Base-by-base conservation (phyloP, 2,329 filamentous ascomycete genomes). In the Colletotrichum sidae region DNA sequence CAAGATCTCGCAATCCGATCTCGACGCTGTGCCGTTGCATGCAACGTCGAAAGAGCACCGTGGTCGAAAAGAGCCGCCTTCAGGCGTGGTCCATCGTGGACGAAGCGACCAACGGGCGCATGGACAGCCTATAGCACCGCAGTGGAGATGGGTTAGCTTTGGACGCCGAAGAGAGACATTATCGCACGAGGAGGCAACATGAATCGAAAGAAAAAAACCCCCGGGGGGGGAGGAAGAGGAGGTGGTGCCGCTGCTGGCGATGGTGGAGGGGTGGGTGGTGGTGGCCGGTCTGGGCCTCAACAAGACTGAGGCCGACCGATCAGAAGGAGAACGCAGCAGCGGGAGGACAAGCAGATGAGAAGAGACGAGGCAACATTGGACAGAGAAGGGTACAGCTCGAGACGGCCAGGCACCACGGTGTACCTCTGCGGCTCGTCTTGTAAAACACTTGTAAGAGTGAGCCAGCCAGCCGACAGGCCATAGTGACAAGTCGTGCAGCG, bases 291-390 rank as follows among this genome's bases (percentile, higher is more conserved):
- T 65, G 46, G 57, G 41, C 58, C 58, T 62, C 39, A 46, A 42
- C 52, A 56, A 51, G 58, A 17, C 62, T 62, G 52, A 62, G 62
- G 33, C 62, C 62, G 62, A 65, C 62, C 62, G 62, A 62, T 52
- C 57, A 61, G 62, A 47, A 61, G 51, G 12, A 49, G 44, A 45
- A 45, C 17, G 17, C 17, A 17, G 17, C 17, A 17, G 17, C 17
- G 17, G 17, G 33, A 35, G n/a, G n/a, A 41, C 53, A 9, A 47
- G 17, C 12, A 33, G 51, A 13, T 12, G 15, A 9, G 42, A 50
- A 46, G 17, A 46, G 62, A 56, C 46, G 62, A 62, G 57, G 58
- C 62, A 65, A 65, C 58, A 65, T 65, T 44, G 37, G 57, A 46
- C 13, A 62, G 51, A 51, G 17, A 17, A 46, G 38, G 47, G 52